Base-by-base conservation (phyloP, 768 basidiomycete species). In the Trametes gibbosa region DNA sequence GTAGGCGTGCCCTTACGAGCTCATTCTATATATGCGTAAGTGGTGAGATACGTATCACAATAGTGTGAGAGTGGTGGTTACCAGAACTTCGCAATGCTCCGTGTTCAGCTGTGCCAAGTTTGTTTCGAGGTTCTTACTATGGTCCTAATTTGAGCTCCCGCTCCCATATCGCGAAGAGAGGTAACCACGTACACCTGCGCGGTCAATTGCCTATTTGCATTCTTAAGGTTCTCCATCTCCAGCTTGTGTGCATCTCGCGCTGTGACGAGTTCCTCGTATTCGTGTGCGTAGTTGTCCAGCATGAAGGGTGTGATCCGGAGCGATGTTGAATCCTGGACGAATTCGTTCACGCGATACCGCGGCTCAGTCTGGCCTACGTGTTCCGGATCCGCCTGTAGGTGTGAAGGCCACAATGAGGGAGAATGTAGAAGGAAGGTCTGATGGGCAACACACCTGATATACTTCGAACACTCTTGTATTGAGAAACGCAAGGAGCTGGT, bases 281-380 rank as follows among this genome's bases (percentile, higher is more conserved):
- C 95, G 53, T 86, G 89, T 32, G 87, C 83, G 69, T 92, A 96
- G 19, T 84, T 81, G 68, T 98, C 96, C 40, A 98, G 79, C 92
- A 95, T 94, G 74, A 98, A 95, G 0, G 97, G 92, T 4, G 95
- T 97, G 63, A 99, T 93, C 62, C 82, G 82, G 66, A 97, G 74
- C 21, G 85, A 84, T 58, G 92, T 84, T 8, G 95, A 90, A 67
- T 98, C 95, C 56, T 84, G 80, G 5, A 98, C 89, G 71, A 98
- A 95, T 43, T 86, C 84, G 64, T 95, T 84, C 9, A 90, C 86
- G 48, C 79, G 77, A 65, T 92, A 92, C 23, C 69, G 73, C 72
- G 54, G 41, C 12, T 67, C 66, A 8, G n/a, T 48, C 48, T 57
- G 43, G 21, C 50, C 61, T 29, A 39, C 53, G 23, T 50, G 46